Evolutionary conservation across 495 filamentous ascomycete genomes (phyloP), one percentile per base, ranked within the genome.

Genomic region (Elaphomyces granulatus): DNA sequence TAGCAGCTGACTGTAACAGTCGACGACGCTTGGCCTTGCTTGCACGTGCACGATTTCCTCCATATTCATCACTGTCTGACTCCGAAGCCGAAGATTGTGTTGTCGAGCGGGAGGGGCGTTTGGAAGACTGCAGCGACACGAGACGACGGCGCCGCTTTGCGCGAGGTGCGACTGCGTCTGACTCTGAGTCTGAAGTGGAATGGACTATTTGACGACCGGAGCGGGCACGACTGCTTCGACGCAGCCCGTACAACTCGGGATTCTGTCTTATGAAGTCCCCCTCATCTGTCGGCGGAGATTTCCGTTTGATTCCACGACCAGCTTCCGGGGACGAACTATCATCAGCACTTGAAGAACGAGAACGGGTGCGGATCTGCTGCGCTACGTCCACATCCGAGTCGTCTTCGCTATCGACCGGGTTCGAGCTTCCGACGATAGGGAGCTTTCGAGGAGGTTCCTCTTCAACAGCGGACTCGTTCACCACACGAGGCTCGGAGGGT

Each of bases 201-300:
- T 87, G 78, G 48, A 83, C 67, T 68, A 88, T 38, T 43, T 56
- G 53, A 54, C 56, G 59, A 17, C 50, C 58, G 33, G 65, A 66
- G 45, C 71, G 68, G 33, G 75, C 71, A 45, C 77, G 72, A 49
- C 68, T 87, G 64, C 90, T 98, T 53, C 90, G 73, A 44, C 90
- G 74, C 36, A 99, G 67, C 14, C 88, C 90, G 61, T 95, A 98
- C 15, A 98, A 65, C 54, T 95, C 90, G n/a, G 90, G 90, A 54
- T 98, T 87, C 52, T 85, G 78, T 45, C 75, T 68, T 47, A 94
- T 94, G 48, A 75, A 83, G 16, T 88, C 80, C 20, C 83, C 79
- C 43, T 92, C 83, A 33, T 82, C 80, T 15, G 78, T 71, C 17
- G 64, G 62, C 30, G 68, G 67, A 17, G 72, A 71, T 64, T 88